These are phyloP conservation scores for Mycosarcoma maydis DNA, from an alignment of 1,284 basidiomycete species.

Conservation along the genomic window DNA sequence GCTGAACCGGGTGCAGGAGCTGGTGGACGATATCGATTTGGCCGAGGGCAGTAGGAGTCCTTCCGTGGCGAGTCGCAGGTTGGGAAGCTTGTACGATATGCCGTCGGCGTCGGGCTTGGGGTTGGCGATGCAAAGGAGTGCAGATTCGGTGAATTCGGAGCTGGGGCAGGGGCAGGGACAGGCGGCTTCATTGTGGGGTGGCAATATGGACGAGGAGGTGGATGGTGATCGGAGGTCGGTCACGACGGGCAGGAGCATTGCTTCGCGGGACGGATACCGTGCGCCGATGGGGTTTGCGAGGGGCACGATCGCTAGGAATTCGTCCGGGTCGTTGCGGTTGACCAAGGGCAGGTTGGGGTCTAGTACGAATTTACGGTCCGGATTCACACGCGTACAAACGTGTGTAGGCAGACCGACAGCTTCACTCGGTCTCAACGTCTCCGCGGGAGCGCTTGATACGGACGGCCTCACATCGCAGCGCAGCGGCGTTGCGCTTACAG, in stretches of 20 bases:
- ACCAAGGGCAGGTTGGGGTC: constrained; percentile 29
- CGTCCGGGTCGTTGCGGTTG: constrained; percentile 29
- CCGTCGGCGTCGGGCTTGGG: constrained; percentile 8
- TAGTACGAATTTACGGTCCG: constrained; percentile 23
- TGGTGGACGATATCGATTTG: too few relatives aligned
- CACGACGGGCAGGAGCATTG: constrained; percentile 14
- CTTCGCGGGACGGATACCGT: constrained; percentile 25
- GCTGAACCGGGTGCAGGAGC: constrained; percentile 22
- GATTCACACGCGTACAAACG: constrained; percentile 7
- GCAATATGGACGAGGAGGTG: neutral
- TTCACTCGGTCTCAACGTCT: neutral
- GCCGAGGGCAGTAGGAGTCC: constrained; percentile 6
- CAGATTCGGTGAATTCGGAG: constrained; percentile 12
- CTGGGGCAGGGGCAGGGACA: constrained; percentile 17
- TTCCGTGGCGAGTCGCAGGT: constrained; percentile 6
- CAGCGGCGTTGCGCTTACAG: constrained; percentile 28
- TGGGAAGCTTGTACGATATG: constrained; percentile 12
- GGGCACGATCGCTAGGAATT: constrained; percentile 27
- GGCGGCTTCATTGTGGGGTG: constrained; percentile 9
- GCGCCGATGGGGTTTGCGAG: constrained; percentile 7
- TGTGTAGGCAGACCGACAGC: neutral
- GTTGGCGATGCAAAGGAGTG: constrained; percentile 11
- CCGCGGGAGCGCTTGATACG: neutral
- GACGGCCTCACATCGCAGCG: constrained; percentile 25
- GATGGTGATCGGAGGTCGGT: constrained; percentile 15